phyloP scores from a whole-genome alignment of 2,329 filamentous ascomycete genomes.

The Knufia petricola region DNA sequence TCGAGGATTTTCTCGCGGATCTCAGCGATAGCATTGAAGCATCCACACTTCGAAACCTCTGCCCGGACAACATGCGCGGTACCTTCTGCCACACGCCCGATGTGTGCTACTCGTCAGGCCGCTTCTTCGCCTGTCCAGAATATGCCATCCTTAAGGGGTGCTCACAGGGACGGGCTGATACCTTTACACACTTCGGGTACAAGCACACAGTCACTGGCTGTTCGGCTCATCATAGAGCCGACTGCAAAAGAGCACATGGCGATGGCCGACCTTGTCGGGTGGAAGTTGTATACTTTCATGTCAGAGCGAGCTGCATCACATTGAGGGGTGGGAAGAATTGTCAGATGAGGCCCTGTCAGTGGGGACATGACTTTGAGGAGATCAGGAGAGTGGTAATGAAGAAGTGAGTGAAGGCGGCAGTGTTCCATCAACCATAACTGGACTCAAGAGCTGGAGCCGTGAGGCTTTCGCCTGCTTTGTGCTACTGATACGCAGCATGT shows the following conservation, averaged over 20 bases:
- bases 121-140: slow-evolving; percentile 1
- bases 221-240: not conserved
- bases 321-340: not conserved
- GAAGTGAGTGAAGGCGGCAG: not conserved
- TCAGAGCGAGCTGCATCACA: not conserved
- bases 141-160: slow-evolving; percentile 2
- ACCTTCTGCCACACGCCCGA: not conserved
- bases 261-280: slow-evolving; percentile 5
- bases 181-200: not conserved
- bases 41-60: not conserved
- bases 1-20: not conserved
- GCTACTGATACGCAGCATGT: no score
- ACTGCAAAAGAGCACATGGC: not conserved
- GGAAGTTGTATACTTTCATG: slow-evolving; percentile 2
- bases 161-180: not conserved
- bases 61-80: slow-evolving; percentile 5
- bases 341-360: not conserved
- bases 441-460: no score
- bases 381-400: not conserved
- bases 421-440: no score
- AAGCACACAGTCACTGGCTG: slow-evolving; percentile 1
- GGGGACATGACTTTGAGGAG: not conserved
- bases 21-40: not conserved
- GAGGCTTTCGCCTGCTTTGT: no score
- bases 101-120: not conserved